Base-by-base conservation (phyloP, 768 basidiomycete species). In the Albatrellus ellisii region DNA sequence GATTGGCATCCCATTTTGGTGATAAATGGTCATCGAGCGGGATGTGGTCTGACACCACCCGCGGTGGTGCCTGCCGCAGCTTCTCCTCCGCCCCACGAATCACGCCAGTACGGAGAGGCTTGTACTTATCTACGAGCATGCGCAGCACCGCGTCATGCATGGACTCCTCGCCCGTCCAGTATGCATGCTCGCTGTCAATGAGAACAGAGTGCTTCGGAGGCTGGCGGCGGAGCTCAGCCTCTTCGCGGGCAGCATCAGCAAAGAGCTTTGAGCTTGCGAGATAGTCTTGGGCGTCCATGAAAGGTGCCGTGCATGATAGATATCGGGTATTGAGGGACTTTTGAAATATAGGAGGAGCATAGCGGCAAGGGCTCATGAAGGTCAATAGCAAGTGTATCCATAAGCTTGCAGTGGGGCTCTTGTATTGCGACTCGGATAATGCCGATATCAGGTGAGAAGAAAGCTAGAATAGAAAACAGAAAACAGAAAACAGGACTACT, bases 51-150 rank as follows among this genome's bases (percentile, higher is more conserved):
- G 49, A 37, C 10, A 49, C 55, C 33, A 74, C 52, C 26, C 53
- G 61, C 4, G 72, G 71, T 1, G 67, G 69, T 1, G 62, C 56
- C 33, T 65, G 59, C 56, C 69, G 77, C 39, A 84, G 50, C 56
- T 77, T 83, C 54, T 82, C 64, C 39, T 86, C 81, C 5, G 81
- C 79, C 1, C 70, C 66, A 46, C 64, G 59, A 32, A 82, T 68
- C 9, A 61, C 56, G 7, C 74, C 77, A 7, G 64, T 69, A n/a
- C 83, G 69, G 26, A 88, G 59, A 1, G 87, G 85, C 58, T 83
- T 88, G 64, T 89, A 79, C 55, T 85, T 82, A 64, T 90, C 87
- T 26, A 88, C 69, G 4, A 90, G 68, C 84, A 92, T 90, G 17
- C 86, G 72, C 14, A 87, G 64, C 1, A 90, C 77, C 0, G 77